Percentiles rank a stretch among this genome's conserved stretches.
phyloP scores from a whole-genome alignment of 371 early-diverging fungal species.

The Rhizopus arrhizus region DNA sequence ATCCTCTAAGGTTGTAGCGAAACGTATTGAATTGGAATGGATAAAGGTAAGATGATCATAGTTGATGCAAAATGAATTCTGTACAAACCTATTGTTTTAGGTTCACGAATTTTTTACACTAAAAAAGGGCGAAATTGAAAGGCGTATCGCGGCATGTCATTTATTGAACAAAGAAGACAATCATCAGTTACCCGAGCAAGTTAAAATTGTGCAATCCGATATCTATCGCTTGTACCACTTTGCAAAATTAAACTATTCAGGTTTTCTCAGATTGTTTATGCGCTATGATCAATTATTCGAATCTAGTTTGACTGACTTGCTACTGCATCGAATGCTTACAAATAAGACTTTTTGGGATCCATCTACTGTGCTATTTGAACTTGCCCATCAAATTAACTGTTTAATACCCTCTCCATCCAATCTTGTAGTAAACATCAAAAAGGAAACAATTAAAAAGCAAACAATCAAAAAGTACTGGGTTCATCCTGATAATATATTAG shows the following conservation, averaged over 20 bases:
- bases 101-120: slow-evolving; percentile 21
- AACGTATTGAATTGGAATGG: slow-evolving; percentile 16
- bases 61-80: neutral
- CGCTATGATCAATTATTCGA: slow-evolving; percentile 11
- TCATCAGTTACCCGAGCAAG: neutral
- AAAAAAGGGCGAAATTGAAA: slow-evolving; percentile 26
- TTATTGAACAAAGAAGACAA: neutral
- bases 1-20: neutral
- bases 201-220: slow-evolving; percentile 6
- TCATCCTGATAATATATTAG: slow-evolving; percentile 22
- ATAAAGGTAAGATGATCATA: slow-evolving; percentile 9
- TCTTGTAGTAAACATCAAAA: too few relatives aligned
- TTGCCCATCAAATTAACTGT: neutral
- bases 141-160: slow-evolving; percentile 10
- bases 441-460: too few relatives aligned
- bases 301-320: neutral
- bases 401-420: neutral
- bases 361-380: neutral
- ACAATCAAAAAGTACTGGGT: slow-evolving; percentile 17
- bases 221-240: slow-evolving; percentile 23
- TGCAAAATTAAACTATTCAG: slow-evolving; percentile 23
- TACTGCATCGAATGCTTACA: neutral
- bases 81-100: slow-evolving; percentile 1
- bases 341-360: slow-evolving; percentile 16
- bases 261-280: slow-evolving; percentile 17